A percentile compares a stretch with the other conserved stretches of the same genome.
Evolutionary conservation across 805 yeast species (phyloP).

Genomic region (Scheffersomyces coipomensis): DNA sequence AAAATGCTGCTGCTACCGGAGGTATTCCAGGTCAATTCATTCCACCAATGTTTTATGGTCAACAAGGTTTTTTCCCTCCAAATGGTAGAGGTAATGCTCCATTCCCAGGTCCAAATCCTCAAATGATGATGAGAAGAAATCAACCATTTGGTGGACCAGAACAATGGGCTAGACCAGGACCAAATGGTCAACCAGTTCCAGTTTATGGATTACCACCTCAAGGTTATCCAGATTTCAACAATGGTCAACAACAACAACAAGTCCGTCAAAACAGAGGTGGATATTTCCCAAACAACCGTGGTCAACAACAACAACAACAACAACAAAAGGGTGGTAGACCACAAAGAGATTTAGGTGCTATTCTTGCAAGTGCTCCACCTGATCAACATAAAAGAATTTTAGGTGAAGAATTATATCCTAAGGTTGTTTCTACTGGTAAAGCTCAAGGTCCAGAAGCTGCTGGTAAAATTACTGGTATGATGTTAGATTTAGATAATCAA

Average conservation of each 20-base stretch:
- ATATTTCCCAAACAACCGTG: conserved; percentile 41
- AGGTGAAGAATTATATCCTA: conserved; percentile 96
- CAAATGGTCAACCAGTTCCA: conserved; percentile 82
- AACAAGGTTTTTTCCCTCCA: conserved; percentile 83
- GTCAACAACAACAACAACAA: conserved; percentile 22
- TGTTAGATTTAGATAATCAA: conserved; percentile 89
- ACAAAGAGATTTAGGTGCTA: conserved; percentile 57
- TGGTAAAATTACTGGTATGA: conserved; percentile 98
- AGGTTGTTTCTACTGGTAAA: conserved; percentile 81
- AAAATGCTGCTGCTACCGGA: conserved; percentile 89
- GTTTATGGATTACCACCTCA: conserved; percentile 81
- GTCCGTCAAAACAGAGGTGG: conserved; percentile 59
- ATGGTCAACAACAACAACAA: conserved; percentile 43
- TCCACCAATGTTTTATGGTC: conserved; percentile 82
- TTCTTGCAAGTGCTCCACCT: conserved; percentile 64
- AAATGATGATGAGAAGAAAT: conserved; percentile 74
- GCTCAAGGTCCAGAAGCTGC: conserved; percentile 93
- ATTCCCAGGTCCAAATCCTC: conserved; percentile 79
- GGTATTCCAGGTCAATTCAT: conserved; percentile 87
- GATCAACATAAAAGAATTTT: conserved; percentile 95
- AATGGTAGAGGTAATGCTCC: conserved; percentile 75
- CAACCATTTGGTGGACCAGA: conserved; percentile 29
- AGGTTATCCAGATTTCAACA: conserved; percentile 18
- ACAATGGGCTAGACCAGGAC: conserved; percentile 72
- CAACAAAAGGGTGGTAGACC: conserved; percentile 43